Evolutionary conservation across 805 yeast species (phyloP), one percentile per base, ranked within the genome.

Genomic region (Wickerhamia fluorescens): DNA sequence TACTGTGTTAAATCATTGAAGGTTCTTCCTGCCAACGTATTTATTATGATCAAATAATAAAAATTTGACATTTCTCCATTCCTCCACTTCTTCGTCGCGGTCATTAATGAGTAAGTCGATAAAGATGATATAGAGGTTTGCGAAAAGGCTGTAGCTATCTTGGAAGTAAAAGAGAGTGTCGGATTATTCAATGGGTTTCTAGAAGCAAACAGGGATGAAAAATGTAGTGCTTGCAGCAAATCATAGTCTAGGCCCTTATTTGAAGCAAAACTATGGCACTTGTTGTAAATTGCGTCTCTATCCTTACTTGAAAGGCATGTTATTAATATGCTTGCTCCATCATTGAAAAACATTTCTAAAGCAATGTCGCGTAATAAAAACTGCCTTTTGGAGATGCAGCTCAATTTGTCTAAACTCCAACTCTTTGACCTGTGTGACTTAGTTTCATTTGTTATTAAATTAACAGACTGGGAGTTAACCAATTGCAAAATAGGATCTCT

Each of bases 1-100:
- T 86, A 86, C 38, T 86, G 96, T 0, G 95, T 86, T 30, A 86
- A 52, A 48, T 86, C 95, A 51, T 86, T 87, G 53, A 79, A 84
- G 0, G 95, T 84, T 38, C 96, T 58, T 0, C 96, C 96, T 0
- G 95, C 94, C 33, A 86, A 51, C 0, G 92, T 84, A 45, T 86
- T 86, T 15, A 86, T 58, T 11, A 82, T 67, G 73, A 85, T 80
- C 42, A 86, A 56, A 44, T 86, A 86, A 45, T 78, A 80, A 41
- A 86, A 87, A 46, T 86, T 86, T 1, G 94, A 82, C 46, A 87
- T 68, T 38, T 78, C 77, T 1, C 95, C 95, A 29, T 53, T 60
- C 37, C 64, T 69, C 96, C 96, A 86, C 41, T 73, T 71, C 37
- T 62, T 68, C 0, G 94, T 80, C 0, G 78, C 75, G 2, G 66